Percentiles rank a stretch among this genome's conserved stretches.
Evolutionary conservation across 2,329 filamentous ascomycete species (phyloP).

Genomic region (Venturia effusa): DNA sequence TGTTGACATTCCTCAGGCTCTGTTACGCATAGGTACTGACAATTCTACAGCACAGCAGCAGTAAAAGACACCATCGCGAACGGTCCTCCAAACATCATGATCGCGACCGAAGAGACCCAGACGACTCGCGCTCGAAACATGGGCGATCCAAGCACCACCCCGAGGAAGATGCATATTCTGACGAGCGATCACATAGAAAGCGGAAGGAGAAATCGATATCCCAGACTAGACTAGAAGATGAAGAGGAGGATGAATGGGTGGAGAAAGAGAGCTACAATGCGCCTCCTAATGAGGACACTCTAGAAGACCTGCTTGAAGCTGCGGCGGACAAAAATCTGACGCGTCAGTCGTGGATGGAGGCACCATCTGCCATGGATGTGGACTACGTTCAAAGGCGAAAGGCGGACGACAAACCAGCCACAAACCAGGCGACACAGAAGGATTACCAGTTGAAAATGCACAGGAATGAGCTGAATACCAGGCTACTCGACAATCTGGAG

Average conservation of each 20-base stretch:
- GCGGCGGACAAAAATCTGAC: conserved; percentile 31
- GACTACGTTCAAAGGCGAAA: conserved; percentile 67
- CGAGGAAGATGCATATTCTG: conserved; percentile 34
- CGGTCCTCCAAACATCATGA: conserved; percentile 2
- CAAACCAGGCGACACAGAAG: conserved; percentile 37
- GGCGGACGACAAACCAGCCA: conserved; percentile 30
- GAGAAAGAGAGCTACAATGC: conserved; percentile 33
- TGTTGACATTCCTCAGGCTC: background rate
- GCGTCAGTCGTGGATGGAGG: conserved; percentile 92
- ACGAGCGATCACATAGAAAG: conserved; percentile 47
- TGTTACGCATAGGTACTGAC: background rate
- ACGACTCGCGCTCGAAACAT: conserved; percentile 11
- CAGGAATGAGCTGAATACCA: conserved; percentile 67
- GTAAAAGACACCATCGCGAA: conserved; percentile 5
- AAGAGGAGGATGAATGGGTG: conserved; percentile 28
- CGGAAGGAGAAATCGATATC: conserved; percentile 24
- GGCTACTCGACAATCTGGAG: conserved; percentile 48
- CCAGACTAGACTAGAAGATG: conserved; percentile 18
- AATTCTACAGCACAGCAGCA: conserved; percentile 6
- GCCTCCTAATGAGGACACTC: conserved; percentile 29
- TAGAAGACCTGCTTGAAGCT: conserved; percentile 32
- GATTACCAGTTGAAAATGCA: conserved; percentile 65
- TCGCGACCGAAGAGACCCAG: background rate
- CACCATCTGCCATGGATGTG: conserved; percentile 68
- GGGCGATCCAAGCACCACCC: conserved; percentile 22